Conservation (phyloP, 768 basidiomycete species). For the Leccinum olivaceopallidum region DNA sequence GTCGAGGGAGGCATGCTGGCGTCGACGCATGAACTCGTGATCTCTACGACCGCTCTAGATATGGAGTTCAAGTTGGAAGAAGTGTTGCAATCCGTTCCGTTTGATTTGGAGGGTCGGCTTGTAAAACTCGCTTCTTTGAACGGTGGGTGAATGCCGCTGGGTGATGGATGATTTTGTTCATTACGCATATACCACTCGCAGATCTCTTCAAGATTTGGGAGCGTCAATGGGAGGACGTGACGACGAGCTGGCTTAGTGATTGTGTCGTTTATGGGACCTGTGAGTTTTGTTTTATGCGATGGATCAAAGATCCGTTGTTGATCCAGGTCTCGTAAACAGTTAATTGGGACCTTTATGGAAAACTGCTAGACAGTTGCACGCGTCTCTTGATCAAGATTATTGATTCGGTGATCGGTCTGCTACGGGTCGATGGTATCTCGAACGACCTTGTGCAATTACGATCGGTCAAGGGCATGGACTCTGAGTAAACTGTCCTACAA, state of each 20-base stretch:
- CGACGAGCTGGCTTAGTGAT: conserved; percentile 21
- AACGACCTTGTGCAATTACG: conserved; percentile 39
- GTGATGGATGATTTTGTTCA: not conserved
- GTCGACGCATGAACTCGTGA: conserved; percentile 44
- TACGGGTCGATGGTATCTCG: conserved; percentile 26
- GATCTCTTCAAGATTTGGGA: conserved; percentile 30
- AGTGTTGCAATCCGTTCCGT: conserved; percentile 39
- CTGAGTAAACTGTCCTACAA: conserved; percentile 36
- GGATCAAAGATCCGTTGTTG: not conserved
- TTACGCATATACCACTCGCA: conserved; percentile 5
- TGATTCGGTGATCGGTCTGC: conserved; percentile 29
- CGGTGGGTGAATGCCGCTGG: conserved; percentile 40
- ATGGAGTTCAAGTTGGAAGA: conserved; percentile 56
- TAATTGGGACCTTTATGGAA: conserved; percentile 55
- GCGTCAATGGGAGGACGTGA: conserved; percentile 24
- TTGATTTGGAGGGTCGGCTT: conserved; percentile 61
- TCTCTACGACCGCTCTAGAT: conserved; percentile 54
- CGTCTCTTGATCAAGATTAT: conserved; percentile 42
- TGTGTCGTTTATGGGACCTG: conserved; percentile 43
- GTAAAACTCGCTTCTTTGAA: conserved; percentile 47
- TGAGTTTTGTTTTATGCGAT: conserved; percentile 32
- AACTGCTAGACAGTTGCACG: conserved; percentile 43
- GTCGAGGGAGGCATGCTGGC: conserved; percentile 43
- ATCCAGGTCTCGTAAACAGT: conserved; percentile 37
- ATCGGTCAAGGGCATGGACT: conserved; percentile 34